Evolutionary conservation across 495 filamentous ascomycete genomes (phyloP), one percentile per base, ranked within the genome.

Genomic region (Trichoderma virens): DNA sequence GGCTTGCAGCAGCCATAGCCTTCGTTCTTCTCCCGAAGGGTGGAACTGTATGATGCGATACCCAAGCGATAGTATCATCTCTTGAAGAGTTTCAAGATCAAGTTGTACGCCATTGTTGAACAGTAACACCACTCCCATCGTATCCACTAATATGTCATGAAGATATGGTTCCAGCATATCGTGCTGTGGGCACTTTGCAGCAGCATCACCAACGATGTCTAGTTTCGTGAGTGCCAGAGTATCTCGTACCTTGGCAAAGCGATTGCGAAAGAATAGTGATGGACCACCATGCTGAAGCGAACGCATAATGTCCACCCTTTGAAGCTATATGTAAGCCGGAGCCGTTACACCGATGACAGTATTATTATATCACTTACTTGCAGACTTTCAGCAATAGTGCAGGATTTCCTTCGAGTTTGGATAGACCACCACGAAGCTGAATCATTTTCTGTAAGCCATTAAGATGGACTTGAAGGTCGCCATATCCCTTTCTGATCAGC

Each of bases 41-140:
- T 62, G 63, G 25, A 70, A 73, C 14, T 61, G 51, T 2, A 68
- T 39, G 23, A 71, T 61, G 38, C 71, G 65, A 23, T 64, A 70
- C 59, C 64, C 67, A 45, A 73, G 59, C 3, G 71, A 73, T 13
- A 70, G 45, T 11, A 71, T 43, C 20, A 69, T 51, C 61, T 73
- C 69, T 25, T 65, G 54, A 25, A 69, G 68, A 5, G 39, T 60
- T 7, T 68, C 30, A 20, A 63, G 59, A 38, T 69, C 68, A 4
- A 73, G 23, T 13, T 39, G 30, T 23, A 35, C 41, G 5, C 39
- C 63, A 16, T 39, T 28, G 47, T 71, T 73, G 16, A 71, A 28
- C 18, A 73, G 60, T 0, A 25, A 41, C 38, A 18, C 38, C 38
- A 41, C 38, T 0, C 38, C 38, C 38, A 41, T 41, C 6, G 18